phyloP scores from a whole-genome alignment of 2,329 filamentous ascomycete species.

The Xylariaceae sp. region DNA sequence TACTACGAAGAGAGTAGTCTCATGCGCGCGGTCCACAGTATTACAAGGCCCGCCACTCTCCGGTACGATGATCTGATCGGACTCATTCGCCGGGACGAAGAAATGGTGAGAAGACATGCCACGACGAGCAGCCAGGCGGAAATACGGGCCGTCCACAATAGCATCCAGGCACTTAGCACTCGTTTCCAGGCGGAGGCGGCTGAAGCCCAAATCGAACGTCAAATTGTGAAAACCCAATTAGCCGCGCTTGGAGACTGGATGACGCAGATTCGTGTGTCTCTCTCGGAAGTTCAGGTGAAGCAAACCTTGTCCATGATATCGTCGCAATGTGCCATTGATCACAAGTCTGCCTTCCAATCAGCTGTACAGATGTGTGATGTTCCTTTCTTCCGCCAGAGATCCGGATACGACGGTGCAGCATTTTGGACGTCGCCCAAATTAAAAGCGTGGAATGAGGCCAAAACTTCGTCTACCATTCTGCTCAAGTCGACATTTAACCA shows the following conservation, averaged over 20 bases:
- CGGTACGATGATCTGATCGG: conserved; percentile 1
- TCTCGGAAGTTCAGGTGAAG: conserved; percentile 3
- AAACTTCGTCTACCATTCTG: conserved; percentile 1
- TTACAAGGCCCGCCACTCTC: background rate
- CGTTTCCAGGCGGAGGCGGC: background rate
- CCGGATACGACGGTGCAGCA: background rate
- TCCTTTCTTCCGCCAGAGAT: background rate
- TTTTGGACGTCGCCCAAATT: conserved; percentile 2
- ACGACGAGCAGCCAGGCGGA: conserved; percentile 1
- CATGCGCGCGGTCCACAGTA: conserved; percentile 4
- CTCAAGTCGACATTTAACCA: conserved; percentile 8
- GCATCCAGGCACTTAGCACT: background rate
- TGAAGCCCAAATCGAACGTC: background rate
- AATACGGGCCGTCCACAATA: conserved; percentile 2
- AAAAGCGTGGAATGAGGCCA: conserved; percentile 2
- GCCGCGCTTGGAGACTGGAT: conserved; percentile 1
- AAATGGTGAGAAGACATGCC: conserved; percentile 4
- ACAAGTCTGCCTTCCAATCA: conserved; percentile 4
- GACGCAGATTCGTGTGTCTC: conserved; percentile 2
- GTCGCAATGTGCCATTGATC: conserved; percentile 8
- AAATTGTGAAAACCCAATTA: background rate
- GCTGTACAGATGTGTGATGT: background rate
- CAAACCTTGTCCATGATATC: conserved; percentile 8
- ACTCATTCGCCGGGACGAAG: background rate
- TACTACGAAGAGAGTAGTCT: conserved; percentile 9